Evolutionary conservation across 2,329 filamentous ascomycete species (phyloP), one percentile per base, ranked within the genome.

Genomic region (Amauroascus niger): DNA sequence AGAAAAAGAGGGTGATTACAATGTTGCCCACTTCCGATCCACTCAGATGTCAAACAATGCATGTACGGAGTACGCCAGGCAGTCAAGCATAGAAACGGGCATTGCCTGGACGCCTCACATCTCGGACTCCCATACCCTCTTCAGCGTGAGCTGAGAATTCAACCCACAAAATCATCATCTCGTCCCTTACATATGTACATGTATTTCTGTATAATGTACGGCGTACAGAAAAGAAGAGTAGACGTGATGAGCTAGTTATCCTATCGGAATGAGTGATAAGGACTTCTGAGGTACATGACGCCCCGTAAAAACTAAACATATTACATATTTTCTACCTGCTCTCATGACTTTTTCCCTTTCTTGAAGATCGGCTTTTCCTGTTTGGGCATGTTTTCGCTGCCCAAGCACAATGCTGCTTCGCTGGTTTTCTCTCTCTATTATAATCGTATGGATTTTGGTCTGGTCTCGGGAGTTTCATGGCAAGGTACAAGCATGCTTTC

Each of bases 81-180:
- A 47, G n/a, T 20, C 24, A 54, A 49, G 16, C 24, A 14, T 37
- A 46, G 28, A 48, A 16, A 8, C 49, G n/a, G n/a, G n/a, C 24
- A 13, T 18, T 47, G 55, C 55, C 57, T 59, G 49, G 53, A 52
- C 57, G 57, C 57, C 57, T 59, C 57, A 59, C 57, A 55, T 52
- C 40, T 57, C 57, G 53, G 57, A 58, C 57, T 46, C 9, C 48
- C 41, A 46, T 47, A 2, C 30, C 22, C 24, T 20, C 45, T 24
- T 16, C 16, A 49, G 32, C 11, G 8, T 37, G 9, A 35, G 46
- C 46, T 37, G 33, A 49, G 39, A 24, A 24, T n/a, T n/a, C n/a
- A n/a, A n/a, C n/a, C n/a, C n/a, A n/a, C n/a, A n/a, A n/a, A n/a
- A n/a, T n/a, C n/a, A n/a, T n/a, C n/a, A n/a, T n/a, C 28, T 11